These are phyloP conservation scores for Castanea crenata DNA, from an alignment of 306 rosid species.

Conservation along the genomic window DNA sequence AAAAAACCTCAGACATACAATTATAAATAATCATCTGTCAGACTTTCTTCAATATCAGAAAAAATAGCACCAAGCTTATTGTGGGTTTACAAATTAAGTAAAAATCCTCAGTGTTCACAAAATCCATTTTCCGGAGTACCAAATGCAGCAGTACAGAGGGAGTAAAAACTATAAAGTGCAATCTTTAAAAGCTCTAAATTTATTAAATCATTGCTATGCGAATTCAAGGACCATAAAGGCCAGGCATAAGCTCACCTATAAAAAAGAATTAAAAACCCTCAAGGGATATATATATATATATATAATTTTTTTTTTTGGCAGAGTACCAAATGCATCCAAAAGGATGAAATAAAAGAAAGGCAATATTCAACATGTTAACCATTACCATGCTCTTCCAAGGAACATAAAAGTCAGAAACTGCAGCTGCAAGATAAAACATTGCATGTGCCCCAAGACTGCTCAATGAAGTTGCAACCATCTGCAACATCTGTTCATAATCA, in stretches of 20 bases:
- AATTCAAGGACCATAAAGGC: too few relatives aligned
- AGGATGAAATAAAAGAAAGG: background rate
- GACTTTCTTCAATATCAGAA: background rate
- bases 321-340: background rate
- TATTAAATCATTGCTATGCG: too few relatives aligned
- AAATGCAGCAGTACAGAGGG: background rate
- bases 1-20: background rate
- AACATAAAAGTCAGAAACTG: slow-evolving; percentile 87
- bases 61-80: background rate
- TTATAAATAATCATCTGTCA: background rate
- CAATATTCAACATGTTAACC: slow-evolving; percentile 21
- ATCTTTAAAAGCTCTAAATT: too few relatives aligned
- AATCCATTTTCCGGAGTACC: background rate
- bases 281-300: background rate
- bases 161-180: too few relatives aligned
- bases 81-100: background rate
- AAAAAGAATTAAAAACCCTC: background rate
- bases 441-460: slow-evolving; percentile 52
- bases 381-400: slow-evolving; percentile 97
- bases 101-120: background rate
- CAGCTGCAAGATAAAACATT: slow-evolving; percentile 94
- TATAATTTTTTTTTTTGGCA: too few relatives aligned
- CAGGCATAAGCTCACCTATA: too few relatives aligned
- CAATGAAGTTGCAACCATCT: slow-evolving; percentile 50
- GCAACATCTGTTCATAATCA: slow-evolving; percentile 58